Conservation (phyloP, 2,329 filamentous ascomycete species). For the Calonectria henricotiae region DNA sequence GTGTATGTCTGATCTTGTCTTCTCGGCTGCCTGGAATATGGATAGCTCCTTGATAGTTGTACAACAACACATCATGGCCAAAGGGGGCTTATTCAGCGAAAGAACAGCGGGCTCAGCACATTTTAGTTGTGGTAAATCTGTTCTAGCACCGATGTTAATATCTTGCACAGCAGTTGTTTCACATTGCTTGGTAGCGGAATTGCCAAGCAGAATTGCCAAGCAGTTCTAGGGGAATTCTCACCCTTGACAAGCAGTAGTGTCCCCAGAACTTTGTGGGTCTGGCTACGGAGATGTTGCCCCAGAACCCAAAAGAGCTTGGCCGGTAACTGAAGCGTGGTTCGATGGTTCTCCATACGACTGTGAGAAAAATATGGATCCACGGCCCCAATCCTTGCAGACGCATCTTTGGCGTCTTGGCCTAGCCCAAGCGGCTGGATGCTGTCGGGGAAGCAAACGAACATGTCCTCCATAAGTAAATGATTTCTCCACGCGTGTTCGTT, state of each 20-base stretch:
- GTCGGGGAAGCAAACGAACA: neutral
- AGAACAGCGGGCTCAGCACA: too few relatives aligned
- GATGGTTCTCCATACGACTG: constrained; percentile 4
- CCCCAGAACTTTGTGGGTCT: neutral
- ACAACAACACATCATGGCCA: too few relatives aligned
- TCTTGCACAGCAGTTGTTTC: too few relatives aligned
- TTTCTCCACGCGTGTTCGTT: neutral
- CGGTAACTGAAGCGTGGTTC: neutral
- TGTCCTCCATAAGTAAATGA: neutral
- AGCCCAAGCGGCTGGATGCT: neutral
- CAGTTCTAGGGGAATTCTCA: neutral
- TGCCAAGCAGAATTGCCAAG: neutral
- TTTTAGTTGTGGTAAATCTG: too few relatives aligned
- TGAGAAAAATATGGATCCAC: constrained; percentile 4
- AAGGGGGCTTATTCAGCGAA: too few relatives aligned
- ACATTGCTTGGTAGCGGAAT: too few relatives aligned
- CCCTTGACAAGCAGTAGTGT: neutral
- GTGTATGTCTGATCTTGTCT: neutral
- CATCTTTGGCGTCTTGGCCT: neutral
- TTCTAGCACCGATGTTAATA: too few relatives aligned
- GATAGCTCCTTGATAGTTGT: too few relatives aligned
- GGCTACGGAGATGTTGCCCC: neutral
- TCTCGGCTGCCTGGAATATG: neutral
- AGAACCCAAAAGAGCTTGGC: neutral
- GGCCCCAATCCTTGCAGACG: constrained; percentile 1